These are phyloP conservation scores for Malassezia obtusa DNA, from an alignment of 1,284 basidiomycete species.

Conservation along the genomic window DNA sequence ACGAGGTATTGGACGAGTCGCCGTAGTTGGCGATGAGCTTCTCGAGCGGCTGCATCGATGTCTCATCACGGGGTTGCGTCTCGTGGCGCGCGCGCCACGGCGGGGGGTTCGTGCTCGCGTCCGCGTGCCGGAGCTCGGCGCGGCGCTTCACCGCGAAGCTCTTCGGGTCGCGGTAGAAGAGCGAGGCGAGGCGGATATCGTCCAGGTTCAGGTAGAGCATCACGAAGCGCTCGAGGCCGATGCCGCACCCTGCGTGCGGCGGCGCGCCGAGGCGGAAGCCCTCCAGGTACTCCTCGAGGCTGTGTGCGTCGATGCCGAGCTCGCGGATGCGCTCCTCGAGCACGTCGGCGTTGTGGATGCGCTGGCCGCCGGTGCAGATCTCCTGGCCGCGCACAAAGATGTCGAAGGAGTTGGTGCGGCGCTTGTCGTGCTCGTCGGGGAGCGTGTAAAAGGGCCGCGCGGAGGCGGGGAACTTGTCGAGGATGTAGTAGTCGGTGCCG, in stretches of 20 bases:
- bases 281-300: slow-evolving; percentile 44
- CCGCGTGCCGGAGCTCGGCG: slow-evolving; percentile 33
- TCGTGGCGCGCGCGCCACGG: slow-evolving; percentile 25
- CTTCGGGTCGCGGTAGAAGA: slow-evolving; percentile 46
- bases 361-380: slow-evolving; percentile 47
- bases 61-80: background rate
- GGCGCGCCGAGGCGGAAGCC: slow-evolving; percentile 44
- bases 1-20: slow-evolving; percentile 56
- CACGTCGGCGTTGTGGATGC: slow-evolving; percentile 37
- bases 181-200: slow-evolving; percentile 39
- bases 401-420: slow-evolving; percentile 42
- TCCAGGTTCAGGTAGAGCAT: slow-evolving; percentile 46
- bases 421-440: slow-evolving; percentile 53
- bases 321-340: slow-evolving; percentile 34
- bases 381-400: slow-evolving; percentile 46
- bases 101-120: slow-evolving; percentile 37
- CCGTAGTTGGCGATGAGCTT: slow-evolving; percentile 56
- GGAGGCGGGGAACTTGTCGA: slow-evolving; percentile 54
- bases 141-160: slow-evolving; percentile 27
- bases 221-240: slow-evolving; percentile 44
- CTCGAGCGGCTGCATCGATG: slow-evolving; percentile 38
- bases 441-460: slow-evolving; percentile 79
- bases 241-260: slow-evolving; percentile 45
- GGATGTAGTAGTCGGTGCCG: slow-evolving; percentile 63
- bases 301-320: slow-evolving; percentile 24